Evolutionary conservation across 805 yeast genomes (phyloP).

Genomic region (Lachancea mirantina): DNA sequence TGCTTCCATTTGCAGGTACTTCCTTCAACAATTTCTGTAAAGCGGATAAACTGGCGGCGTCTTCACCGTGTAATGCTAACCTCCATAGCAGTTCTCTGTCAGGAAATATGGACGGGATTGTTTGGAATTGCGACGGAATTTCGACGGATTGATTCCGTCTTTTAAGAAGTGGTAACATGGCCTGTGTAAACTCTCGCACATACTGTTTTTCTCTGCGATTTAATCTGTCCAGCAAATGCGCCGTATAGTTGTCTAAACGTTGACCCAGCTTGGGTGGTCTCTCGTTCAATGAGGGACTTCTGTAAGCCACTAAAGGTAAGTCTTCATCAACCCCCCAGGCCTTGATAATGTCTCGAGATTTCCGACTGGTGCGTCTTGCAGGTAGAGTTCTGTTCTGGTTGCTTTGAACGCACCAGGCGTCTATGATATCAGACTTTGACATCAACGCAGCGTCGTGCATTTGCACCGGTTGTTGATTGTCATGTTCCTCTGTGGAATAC

Average conservation of each 20-base stretch:
- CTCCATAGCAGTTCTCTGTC: slow-evolving; percentile 12
- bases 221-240: slow-evolving; percentile 8
- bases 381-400: slow-evolving; percentile 3
- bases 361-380: slow-evolving; percentile 5
- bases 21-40: too few species aligned
- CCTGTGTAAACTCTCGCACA: slow-evolving; percentile 13
- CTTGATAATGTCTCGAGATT: slow-evolving; percentile 21
- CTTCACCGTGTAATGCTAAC: slow-evolving; percentile 9
- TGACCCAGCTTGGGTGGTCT: background rate
- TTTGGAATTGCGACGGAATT: slow-evolving; percentile 10
- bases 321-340: slow-evolving; percentile 33
- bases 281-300: background rate
- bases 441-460: slow-evolving; percentile 1
- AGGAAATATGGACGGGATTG: slow-evolving; percentile 16
- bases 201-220: slow-evolving; percentile 10
- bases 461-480: background rate
- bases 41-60: too few species aligned
- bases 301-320: slow-evolving; percentile 4
- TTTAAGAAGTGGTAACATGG: slow-evolving; percentile 15
- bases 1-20: too few species aligned
- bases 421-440: slow-evolving; percentile 18
- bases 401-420: slow-evolving; percentile 21
- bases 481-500: background rate
- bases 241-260: slow-evolving; percentile 14
- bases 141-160: slow-evolving; percentile 7